Conservation (phyloP, 2,329 filamentous ascomycete species). For the Sordariomycetes sp. region DNA sequence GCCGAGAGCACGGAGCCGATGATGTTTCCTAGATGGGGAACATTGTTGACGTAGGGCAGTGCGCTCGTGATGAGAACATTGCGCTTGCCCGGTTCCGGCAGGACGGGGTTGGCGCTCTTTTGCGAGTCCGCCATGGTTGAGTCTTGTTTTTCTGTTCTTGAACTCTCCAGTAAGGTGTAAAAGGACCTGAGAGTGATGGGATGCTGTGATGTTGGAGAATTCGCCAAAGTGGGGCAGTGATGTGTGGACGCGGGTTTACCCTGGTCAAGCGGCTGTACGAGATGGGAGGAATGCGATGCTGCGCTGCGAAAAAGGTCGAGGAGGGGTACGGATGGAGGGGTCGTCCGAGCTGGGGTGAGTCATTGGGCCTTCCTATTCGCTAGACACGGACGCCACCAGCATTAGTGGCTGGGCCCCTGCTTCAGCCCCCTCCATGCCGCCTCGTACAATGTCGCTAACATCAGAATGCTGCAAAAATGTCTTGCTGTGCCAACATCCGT, state of each 20-base stretch:
- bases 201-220: not conserved
- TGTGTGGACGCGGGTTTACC: not conserved
- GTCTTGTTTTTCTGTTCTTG: not conserved
- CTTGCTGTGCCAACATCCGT: not conserved
- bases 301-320: not conserved
- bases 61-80: slow-evolving; percentile 89
- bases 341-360: not conserved
- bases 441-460: not conserved
- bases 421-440: not conserved
- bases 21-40: slow-evolving; percentile 81
- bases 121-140: not conserved
- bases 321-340: not conserved
- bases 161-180: not conserved
- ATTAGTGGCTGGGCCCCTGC: not conserved
- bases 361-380: not conserved
- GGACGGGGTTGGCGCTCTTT: slow-evolving; percentile 27
- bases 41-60: slow-evolving; percentile 68
- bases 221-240: not conserved
- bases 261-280: not conserved
- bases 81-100: slow-evolving; percentile 62
- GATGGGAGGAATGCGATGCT: not conserved
- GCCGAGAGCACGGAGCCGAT: slow-evolving; percentile 81
- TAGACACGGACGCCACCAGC: not conserved
- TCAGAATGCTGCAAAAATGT: not conserved
- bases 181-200: not conserved